A percentile compares a stretch with the other conserved stretches of the same genome.
Evolutionary conservation across 345 rosid genomes (phyloP).

Genomic region (Clausena lansium): DNA sequence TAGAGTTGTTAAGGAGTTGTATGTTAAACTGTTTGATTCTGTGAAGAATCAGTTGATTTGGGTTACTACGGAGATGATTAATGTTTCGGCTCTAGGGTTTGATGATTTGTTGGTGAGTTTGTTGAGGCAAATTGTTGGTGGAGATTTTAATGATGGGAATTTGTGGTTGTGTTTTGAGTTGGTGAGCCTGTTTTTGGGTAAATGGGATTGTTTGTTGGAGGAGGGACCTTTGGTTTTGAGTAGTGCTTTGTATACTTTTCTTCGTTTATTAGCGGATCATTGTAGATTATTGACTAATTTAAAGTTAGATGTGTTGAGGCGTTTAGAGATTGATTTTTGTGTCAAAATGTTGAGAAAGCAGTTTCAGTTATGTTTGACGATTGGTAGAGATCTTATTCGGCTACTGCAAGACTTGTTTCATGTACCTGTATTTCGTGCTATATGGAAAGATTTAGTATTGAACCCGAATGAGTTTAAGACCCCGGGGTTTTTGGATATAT

Average conservation of each 20-base stretch:
- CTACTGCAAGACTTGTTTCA: slow-evolving; percentile 76
- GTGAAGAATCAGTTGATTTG: slow-evolving; percentile 60
- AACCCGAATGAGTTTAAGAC: slow-evolving; percentile 42
- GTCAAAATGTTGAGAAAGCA: slow-evolving; percentile 74
- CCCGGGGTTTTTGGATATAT: slow-evolving; percentile 40
- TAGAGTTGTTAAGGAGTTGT: slow-evolving; percentile 49
- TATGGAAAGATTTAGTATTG: slow-evolving; percentile 62
- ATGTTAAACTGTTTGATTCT: slow-evolving; percentile 52
- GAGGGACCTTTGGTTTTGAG: slow-evolving; percentile 56
- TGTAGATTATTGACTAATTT: slow-evolving; percentile 37
- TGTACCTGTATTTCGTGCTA: slow-evolving; percentile 54
- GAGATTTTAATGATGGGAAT: slow-evolving; percentile 71
- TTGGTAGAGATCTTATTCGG: slow-evolving; percentile 75
- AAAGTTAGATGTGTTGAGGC: slow-evolving; percentile 46
- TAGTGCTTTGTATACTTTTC: slow-evolving; percentile 60
- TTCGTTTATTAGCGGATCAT: slow-evolving; percentile 71
- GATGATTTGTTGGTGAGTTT: slow-evolving; percentile 50
- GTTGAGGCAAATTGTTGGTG: slow-evolving; percentile 61
- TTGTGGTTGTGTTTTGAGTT: slow-evolving; percentile 75
- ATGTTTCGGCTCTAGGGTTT: slow-evolving; percentile 56
- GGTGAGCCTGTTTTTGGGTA: slow-evolving; percentile 40
- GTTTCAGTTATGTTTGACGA: slow-evolving; percentile 51
- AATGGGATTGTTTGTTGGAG: slow-evolving; percentile 59
- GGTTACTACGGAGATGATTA: slow-evolving; percentile 62
- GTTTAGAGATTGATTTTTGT: slow-evolving; percentile 65